Conservation (phyloP, 2,329 filamentous ascomycete genomes). For the Epichloe gansuensis region DNA sequence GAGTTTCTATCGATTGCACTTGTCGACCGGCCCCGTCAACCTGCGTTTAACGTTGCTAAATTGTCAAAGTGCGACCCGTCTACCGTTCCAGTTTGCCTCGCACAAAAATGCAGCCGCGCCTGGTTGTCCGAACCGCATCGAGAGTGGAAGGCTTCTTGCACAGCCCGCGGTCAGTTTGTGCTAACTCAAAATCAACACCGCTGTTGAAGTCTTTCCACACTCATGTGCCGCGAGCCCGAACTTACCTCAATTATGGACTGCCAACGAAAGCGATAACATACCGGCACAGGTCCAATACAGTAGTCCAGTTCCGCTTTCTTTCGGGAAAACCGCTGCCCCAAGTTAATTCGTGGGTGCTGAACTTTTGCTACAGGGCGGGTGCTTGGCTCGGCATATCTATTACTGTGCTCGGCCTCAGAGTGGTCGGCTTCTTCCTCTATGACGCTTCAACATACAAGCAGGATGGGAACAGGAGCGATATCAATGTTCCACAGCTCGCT, state of each 20-base stretch:
- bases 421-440: conserved; percentile 84
- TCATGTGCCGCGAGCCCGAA: neutral
- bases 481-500: conserved; percentile 74
- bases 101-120: neutral
- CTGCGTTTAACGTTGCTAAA: neutral
- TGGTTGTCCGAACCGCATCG: neutral
- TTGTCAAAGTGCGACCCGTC: neutral
- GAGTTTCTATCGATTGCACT: neutral
- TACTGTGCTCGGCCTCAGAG: conserved; percentile 52
- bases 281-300: neutral
- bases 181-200: neutral
- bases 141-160: neutral
- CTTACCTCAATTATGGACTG: neutral
- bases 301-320: conserved; percentile 15
- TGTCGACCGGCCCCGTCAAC: neutral
- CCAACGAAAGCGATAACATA: neutral
- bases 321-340: conserved; percentile 43
- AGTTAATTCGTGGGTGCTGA: conserved; percentile 33
- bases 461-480: conserved; percentile 52
- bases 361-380: conserved; percentile 57
- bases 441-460: conserved; percentile 86
- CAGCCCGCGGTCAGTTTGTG: neutral
- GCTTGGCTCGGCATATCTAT: conserved; percentile 56
- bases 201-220: neutral
- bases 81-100: neutral